Evolutionary conservation across 2,329 filamentous ascomycete genomes (phyloP), one percentile per base, ranked within the genome.

Genomic region (Hypoxylon sp.): DNA sequence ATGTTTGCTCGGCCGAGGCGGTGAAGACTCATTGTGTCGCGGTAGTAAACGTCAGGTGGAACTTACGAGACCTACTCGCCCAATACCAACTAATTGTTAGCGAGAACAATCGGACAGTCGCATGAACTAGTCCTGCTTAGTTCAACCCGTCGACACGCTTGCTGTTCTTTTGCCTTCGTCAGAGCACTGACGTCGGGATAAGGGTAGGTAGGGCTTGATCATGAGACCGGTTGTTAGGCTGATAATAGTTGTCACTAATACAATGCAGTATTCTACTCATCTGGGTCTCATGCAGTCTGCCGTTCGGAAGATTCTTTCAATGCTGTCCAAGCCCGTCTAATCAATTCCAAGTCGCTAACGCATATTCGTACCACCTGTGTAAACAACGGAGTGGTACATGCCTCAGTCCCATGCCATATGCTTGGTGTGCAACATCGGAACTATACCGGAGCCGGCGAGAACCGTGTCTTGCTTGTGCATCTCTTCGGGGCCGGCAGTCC

Each of bases 1-100:
- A 19, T 43, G 38, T 43, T 43, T 43, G 38, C 38, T 43, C 17
- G 38, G 14, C 17, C 38, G 38, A 43, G 38, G 38, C 38, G 38
- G 38, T 43, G 38, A 43, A n/a, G 38, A 43, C 17, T 43, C 38
- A 21, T 21, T 43, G 38, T 43, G 38, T 43, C 6, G 38, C 38
- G 17, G 38, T 43, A 19, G 13, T 36, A 36, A 36, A 36, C 14
- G 3, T 17, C 5, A n/a, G 14, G n/a, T n/a, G n/a, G 38, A 10
- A 43, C 38, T 43, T 43, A 19, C 17, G 17, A 11, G 17, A 6
- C 38, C 7, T 21, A 19, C 17, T 11, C 17, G 38, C n/a, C 38
- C 38, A 43, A 43, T 43, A 17, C 38, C 38, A 19, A 43, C 17
- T 19, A 9, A 21, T 43, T 17, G 9, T 43, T 43, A 43, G 38